phyloP scores from a whole-genome alignment of 106 monocot species.

The Phalaenopsis aphrodite region DNA sequence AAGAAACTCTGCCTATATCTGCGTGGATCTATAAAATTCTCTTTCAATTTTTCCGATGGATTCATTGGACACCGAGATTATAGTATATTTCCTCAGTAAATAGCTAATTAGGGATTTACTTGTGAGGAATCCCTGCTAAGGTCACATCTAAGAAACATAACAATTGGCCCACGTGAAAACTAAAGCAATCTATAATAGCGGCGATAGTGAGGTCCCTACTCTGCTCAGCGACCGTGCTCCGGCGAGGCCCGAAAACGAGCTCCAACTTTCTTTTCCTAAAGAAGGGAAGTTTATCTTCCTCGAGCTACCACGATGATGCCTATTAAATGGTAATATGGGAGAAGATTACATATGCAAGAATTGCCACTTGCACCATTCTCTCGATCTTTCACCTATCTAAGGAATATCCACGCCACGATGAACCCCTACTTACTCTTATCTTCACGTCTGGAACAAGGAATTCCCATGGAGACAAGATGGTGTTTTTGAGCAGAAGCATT shows the following conservation, averaged over 20 bases:
- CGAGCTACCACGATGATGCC: slow-evolving; percentile 19
- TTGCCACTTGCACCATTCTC: slow-evolving; percentile 26
- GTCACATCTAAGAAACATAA: too few relatives aligned
- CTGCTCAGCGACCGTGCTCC: background rate
- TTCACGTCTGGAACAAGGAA: too few relatives aligned
- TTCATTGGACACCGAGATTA: too few relatives aligned
- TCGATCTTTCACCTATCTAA: slow-evolving; percentile 33
- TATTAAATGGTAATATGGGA: slow-evolving; percentile 45
- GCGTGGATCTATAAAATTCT: too few relatives aligned
- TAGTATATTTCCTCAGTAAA: too few relatives aligned
- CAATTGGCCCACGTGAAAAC: too few relatives aligned
- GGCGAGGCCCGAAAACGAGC: background rate
- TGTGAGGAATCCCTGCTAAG: too few relatives aligned
- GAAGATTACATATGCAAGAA: slow-evolving; percentile 48
- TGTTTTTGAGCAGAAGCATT: too few relatives aligned
- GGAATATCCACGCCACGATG: slow-evolving; percentile 29
- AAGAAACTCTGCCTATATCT: too few relatives aligned
- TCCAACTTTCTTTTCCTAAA: background rate
- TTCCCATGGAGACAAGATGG: too few relatives aligned
- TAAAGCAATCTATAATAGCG: background rate
- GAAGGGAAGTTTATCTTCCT: slow-evolving; percentile 9
- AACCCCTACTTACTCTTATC: background rate
- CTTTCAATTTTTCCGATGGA: too few relatives aligned
- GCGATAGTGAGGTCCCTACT: slow-evolving; percentile 12
- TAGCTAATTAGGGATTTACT: too few relatives aligned